Conservation (phyloP, 768 basidiomycete genomes). For the Saitozyma podzolica region DNA sequence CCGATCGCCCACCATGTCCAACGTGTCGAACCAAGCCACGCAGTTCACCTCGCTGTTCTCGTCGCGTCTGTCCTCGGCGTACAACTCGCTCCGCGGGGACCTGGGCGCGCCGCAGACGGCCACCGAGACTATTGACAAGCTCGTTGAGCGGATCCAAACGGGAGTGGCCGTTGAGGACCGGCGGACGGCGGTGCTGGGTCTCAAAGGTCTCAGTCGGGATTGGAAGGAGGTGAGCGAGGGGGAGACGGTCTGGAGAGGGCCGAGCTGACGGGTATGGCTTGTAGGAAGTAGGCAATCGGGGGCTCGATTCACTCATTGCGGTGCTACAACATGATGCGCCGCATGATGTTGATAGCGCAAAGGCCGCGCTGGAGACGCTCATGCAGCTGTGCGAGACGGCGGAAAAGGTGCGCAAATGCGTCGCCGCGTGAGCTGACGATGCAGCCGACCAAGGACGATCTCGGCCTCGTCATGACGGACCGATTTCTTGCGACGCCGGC, state of each 20-base stretch:
- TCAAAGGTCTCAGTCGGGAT: constrained; percentile 89
- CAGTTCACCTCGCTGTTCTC: constrained; percentile 46
- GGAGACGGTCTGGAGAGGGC: not conserved
- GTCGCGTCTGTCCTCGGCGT: constrained; percentile 46
- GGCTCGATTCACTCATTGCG: constrained; percentile 73
- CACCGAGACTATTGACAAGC: constrained; percentile 77
- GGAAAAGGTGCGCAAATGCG: constrained; percentile 51
- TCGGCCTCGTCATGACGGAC: constrained; percentile 84
- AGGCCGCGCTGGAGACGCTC: constrained; percentile 87
- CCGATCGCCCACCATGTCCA: not conserved
- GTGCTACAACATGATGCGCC: constrained; percentile 84
- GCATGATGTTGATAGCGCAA: constrained; percentile 86
- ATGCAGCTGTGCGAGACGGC: constrained; percentile 75
- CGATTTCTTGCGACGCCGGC: constrained; percentile 67
- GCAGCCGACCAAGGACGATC: constrained; percentile 60
- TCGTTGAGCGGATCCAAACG: constrained; percentile 88
- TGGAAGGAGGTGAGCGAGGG: constrained; percentile 63
- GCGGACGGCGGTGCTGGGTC: constrained; percentile 84
- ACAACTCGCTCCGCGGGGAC: constrained; percentile 51
- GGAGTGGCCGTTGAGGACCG: constrained; percentile 85
- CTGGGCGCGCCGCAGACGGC: constrained; percentile 70
- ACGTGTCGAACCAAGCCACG: constrained; percentile 6
- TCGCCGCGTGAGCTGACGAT: constrained; percentile 6
- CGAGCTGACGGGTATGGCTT: not conserved
- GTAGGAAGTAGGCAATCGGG: constrained; percentile 74